Evolutionary conservation across 352 stramenopile species (phyloP).

Genomic region (Phytophthora meadii): DNA sequence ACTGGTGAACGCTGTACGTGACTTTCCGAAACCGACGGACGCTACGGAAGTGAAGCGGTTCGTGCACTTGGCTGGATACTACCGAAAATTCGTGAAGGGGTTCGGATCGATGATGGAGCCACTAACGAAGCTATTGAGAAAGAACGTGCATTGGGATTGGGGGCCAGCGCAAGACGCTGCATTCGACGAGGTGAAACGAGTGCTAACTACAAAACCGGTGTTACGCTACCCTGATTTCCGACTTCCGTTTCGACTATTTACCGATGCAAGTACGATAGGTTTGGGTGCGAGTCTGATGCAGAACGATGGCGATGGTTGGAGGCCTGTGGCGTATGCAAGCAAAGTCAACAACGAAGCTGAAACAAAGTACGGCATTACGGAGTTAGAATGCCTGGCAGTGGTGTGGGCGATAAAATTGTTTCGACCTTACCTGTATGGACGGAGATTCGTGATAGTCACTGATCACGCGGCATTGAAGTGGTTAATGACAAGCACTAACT

Average conservation of each 20-base stretch:
- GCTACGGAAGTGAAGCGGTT: background rate
- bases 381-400: background rate
- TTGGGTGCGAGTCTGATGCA: conserved; percentile 5
- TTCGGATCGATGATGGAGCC: background rate
- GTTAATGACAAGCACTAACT: background rate
- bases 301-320: background rate
- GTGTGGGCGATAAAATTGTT: background rate
- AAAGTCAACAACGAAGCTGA: background rate
- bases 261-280: background rate
- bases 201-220: conserved; percentile 1
- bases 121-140: background rate
- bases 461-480: background rate
- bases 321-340: background rate
- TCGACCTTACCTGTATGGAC: background rate
- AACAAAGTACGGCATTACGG: background rate
- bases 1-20: background rate
- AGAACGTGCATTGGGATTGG: background rate
- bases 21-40: background rate
- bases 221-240: conserved; percentile 3
- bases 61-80: background rate
- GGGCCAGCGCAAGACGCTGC: background rate
- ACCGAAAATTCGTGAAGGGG: background rate
- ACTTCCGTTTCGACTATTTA: conserved; percentile 1
- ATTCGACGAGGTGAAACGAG: background rate
- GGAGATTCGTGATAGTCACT: background rate